Percentiles rank a stretch among this genome's conserved stretches.
phyloP scores from a whole-genome alignment of 2,329 filamentous ascomycete species.

The Fusarium sulawesiense region DNA sequence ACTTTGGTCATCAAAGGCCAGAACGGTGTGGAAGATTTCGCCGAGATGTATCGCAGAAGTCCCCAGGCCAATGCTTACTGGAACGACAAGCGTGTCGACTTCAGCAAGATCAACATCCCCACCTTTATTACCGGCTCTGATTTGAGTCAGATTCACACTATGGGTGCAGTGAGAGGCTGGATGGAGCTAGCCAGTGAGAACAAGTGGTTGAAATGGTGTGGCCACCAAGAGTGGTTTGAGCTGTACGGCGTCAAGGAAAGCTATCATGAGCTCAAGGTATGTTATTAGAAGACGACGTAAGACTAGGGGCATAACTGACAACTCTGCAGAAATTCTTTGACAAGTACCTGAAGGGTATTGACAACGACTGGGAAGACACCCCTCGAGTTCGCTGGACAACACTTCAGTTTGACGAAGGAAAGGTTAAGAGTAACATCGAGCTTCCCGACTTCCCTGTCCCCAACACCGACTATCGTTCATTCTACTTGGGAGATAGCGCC shows the following conservation, averaged over 20 bases:
- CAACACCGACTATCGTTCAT: slow-evolving; percentile 12
- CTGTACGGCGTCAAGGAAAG: slow-evolving; percentile 23
- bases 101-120: slow-evolving; percentile 33
- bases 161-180: slow-evolving; percentile 38
- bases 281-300: rapidly evolving
- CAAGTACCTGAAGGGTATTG: slow-evolving; percentile 33
- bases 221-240: slow-evolving; percentile 39
- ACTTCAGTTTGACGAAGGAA: slow-evolving; percentile 36
- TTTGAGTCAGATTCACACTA: slow-evolving; percentile 41
- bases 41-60: slow-evolving; percentile 16
- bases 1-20: slow-evolving; percentile 17
- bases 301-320: neutral
- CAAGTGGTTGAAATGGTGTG: slow-evolving; percentile 39
- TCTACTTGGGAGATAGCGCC: slow-evolving; percentile 9
- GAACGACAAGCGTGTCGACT: slow-evolving; percentile 25
- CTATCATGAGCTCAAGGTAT: slow-evolving; percentile 15
- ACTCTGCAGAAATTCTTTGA: slow-evolving; percentile 28
- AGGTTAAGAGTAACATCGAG: slow-evolving; percentile 29
- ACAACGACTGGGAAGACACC: slow-evolving; percentile 41
- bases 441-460: slow-evolving; percentile 30
- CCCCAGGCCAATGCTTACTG: slow-evolving; percentile 7
- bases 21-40: slow-evolving; percentile 7
- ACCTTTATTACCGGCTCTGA: slow-evolving; percentile 37
- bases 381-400: slow-evolving; percentile 37
- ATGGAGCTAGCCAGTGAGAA: slow-evolving; percentile 36